Evolutionary conservation across 1,284 basidiomycete species (phyloP).

Genomic region (Lentinus polychrous): DNA sequence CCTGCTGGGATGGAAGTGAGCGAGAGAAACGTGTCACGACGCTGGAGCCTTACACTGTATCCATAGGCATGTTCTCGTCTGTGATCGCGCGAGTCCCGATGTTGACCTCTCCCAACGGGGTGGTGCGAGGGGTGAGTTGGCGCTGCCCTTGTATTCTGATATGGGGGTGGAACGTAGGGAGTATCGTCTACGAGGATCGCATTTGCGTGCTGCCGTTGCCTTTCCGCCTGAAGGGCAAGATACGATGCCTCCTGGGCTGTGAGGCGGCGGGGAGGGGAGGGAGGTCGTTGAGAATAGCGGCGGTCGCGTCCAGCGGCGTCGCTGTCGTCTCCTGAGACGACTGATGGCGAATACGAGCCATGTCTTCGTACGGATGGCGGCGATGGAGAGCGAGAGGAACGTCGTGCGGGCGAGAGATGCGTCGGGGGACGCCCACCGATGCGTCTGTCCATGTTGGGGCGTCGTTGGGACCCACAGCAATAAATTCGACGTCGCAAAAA

Average conservation of each 20-base stretch:
- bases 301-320: background rate
- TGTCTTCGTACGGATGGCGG: background rate
- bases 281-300: background rate
- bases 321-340: background rate
- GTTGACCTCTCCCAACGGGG: background rate
- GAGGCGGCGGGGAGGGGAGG: background rate
- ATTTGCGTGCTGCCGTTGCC: conserved; percentile 10
- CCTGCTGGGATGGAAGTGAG: background rate
- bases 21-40: background rate
- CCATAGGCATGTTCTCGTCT: too few species aligned
- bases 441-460: background rate
- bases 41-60: too few species aligned
- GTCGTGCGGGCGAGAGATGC: background rate
- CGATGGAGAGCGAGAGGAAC: background rate
- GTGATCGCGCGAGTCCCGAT: too few species aligned
- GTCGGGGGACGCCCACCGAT: conserved; percentile 2
- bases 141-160: background rate
- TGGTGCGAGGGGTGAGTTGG: too few species aligned
- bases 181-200: conserved; percentile 18
- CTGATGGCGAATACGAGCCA: conserved; percentile 2
- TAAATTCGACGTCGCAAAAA: conserved; percentile 7
- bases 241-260: conserved; percentile 8
- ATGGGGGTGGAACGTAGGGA: conserved; percentile 14
- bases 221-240: conserved; percentile 10
- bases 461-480: conserved; percentile 7